Evolutionary conservation across 1,284 basidiomycete species (phyloP), one percentile per base, ranked within the genome.

Genomic region (Cutaneotrichosporon arboriforme): DNA sequence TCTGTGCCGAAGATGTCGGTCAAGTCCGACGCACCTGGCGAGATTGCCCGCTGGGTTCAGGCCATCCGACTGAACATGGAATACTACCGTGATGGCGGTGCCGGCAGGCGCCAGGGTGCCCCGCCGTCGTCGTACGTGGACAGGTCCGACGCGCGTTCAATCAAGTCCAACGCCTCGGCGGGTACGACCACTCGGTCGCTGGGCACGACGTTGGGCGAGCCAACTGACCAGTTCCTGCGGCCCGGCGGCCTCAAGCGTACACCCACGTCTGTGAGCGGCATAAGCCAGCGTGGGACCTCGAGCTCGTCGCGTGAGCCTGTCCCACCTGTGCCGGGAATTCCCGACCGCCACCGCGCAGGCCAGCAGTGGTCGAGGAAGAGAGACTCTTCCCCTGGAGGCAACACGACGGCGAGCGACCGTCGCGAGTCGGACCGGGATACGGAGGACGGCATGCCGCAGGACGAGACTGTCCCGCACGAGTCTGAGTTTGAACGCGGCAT

Each of bases 1-100:
- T 67, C 69, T 15, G 69, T 69, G 14, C 70, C 70, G 15, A 90
- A 87, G 69, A 90, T 92, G 83, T 96, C 88, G 69, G 81, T 97
- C 70, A 90, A 89, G 61, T 92, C 91, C 0, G 89, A 86, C 55
- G 90, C 93, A 58, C 87, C 87, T 0, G 87, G 88, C 3, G 91
- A 96, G 72, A 88, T 90, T 2, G 81, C 85, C 3, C 81, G 89
- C n/a, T 96, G 91, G 91, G 82, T 81, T 0, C 84, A 87, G 57
- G 85, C 85, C 0, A 80, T 94, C 44, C 76, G 77, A 22, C 82
- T 82, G 66, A 86, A 84, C 62, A 85, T 90, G 55, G 86, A 90
- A 34, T 85, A 82, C 78, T 74, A 71, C 49, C 66, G 62, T 39
- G 63, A 68, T 41, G 51, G 55, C n/a, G 55, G 54, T 1, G 54